These are phyloP conservation scores for Ophiostoma quercus DNA, from an alignment of 2,329 filamentous ascomycete genomes.

Conservation along the genomic window DNA sequence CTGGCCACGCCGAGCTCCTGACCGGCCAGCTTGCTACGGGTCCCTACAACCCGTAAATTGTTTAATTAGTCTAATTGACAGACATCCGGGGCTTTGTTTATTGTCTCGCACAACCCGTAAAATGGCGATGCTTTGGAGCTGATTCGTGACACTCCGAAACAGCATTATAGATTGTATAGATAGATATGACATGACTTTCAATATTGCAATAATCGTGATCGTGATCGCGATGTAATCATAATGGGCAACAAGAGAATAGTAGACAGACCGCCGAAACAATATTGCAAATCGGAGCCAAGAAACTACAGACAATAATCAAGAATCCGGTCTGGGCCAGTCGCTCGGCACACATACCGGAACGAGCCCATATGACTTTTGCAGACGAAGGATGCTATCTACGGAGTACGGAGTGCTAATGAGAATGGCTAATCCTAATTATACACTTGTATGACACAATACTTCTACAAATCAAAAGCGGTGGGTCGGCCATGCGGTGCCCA, in stretches of 20 bases:
- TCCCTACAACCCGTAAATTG: constrained; percentile 7
- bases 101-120: background rate
- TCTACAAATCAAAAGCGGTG: background rate
- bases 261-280: background rate
- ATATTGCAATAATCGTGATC: background rate
- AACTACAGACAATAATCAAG: background rate
- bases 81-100: background rate
- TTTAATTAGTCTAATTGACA: background rate
- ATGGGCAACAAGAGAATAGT: background rate
- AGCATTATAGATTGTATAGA: background rate
- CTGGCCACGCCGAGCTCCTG: constrained; percentile 13
- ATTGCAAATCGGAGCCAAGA: background rate
- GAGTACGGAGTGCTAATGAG: background rate
- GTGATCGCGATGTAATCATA: background rate
- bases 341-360: background rate
- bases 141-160: background rate
- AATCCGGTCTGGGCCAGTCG: background rate
- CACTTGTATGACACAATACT: constrained; percentile 7
- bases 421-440: background rate
- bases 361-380: background rate
- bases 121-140: background rate
- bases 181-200: background rate
- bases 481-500: background rate
- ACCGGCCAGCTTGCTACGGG: constrained; percentile 8
- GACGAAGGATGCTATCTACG: background rate